These are phyloP conservation scores for Lasiodiplodia theobromae DNA, from an alignment of 2,329 filamentous ascomycete genomes.

Conservation along the genomic window DNA sequence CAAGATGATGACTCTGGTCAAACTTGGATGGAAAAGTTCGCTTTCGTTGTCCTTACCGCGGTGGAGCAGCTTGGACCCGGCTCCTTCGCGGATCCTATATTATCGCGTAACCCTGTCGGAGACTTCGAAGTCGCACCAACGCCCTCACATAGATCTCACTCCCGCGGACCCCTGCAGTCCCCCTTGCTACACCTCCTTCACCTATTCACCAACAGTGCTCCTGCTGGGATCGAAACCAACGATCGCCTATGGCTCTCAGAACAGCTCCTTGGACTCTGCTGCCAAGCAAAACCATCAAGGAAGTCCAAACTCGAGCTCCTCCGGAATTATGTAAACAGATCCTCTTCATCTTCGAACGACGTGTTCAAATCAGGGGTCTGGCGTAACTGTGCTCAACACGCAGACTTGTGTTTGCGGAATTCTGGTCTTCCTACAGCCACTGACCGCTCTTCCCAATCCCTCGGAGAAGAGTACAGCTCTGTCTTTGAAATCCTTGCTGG, in stretches of 20 bases:
- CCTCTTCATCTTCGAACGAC: slow-evolving; percentile 35
- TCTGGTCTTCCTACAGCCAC: background rate
- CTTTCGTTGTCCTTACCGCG: slow-evolving; percentile 59
- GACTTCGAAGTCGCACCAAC: slow-evolving; percentile 69
- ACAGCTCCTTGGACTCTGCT: slow-evolving; percentile 12
- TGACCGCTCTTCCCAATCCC: slow-evolving; percentile 37
- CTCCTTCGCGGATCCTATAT: slow-evolving; percentile 59
- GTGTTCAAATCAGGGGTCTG: slow-evolving; percentile 40
- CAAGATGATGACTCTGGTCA: slow-evolving; percentile 42
- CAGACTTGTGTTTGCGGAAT: background rate
- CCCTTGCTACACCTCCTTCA: slow-evolving; percentile 72
- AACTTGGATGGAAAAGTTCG: slow-evolving; percentile 58
- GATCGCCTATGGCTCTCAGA: slow-evolving; percentile 9
- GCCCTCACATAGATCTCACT: slow-evolving; percentile 66
- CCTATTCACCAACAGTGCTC: slow-evolving; percentile 59
- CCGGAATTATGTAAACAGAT: slow-evolving; percentile 42
- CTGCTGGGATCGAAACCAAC: background rate
- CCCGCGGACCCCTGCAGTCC: slow-evolving; percentile 59
- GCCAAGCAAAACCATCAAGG: slow-evolving; percentile 17
- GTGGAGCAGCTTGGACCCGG: slow-evolving; percentile 58
- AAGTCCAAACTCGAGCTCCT: slow-evolving; percentile 48
- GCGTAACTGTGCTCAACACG: slow-evolving; percentile 27
- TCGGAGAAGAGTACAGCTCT: slow-evolving; percentile 74
- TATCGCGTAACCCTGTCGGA: slow-evolving; percentile 62
- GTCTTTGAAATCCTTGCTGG: slow-evolving; percentile 67